A percentile compares a stretch with the other conserved stretches of the same genome.
phyloP scores from a whole-genome alignment of 2,329 filamentous ascomycete species.

The Fusarium annulatum region DNA sequence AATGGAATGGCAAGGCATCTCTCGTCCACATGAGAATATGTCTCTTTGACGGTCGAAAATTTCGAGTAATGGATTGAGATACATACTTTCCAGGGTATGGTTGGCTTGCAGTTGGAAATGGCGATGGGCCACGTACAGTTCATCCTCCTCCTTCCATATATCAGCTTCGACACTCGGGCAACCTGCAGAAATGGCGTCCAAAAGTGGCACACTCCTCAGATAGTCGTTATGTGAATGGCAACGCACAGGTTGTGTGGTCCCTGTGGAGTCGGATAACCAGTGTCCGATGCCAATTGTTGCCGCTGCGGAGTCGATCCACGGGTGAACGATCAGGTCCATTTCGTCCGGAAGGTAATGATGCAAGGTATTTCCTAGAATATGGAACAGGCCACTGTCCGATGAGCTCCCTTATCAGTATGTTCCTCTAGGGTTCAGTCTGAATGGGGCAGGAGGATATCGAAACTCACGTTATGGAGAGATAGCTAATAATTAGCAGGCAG shows the following conservation, averaged over 20 bases:
- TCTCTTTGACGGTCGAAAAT: background rate
- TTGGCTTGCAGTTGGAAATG: background rate
- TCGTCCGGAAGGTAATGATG: too few species aligned
- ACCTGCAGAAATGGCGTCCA: background rate
- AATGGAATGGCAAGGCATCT: background rate
- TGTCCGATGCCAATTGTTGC: background rate
- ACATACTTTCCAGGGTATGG: background rate
- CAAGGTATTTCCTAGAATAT: too few species aligned
- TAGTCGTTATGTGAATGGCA: background rate
- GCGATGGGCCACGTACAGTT: background rate
- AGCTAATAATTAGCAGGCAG: too few species aligned
- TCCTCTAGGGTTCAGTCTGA: too few species aligned
- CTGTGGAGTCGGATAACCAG: background rate
- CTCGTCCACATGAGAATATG: background rate
- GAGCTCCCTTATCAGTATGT: too few species aligned
- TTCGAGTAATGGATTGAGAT: background rate
- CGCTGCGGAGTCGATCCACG: background rate
- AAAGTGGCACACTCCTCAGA: background rate
- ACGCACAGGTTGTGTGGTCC: background rate
- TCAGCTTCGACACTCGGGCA: background rate
- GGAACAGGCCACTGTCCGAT: too few species aligned
- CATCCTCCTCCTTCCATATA: background rate
- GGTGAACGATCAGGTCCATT: background rate
- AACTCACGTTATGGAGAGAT: too few species aligned
- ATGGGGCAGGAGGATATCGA: too few species aligned